A percentile compares a stretch with the other conserved stretches of the same genome.
Conservation (phyloP, 257 asterid genomes). For the Nicotiana undulata region DNA sequence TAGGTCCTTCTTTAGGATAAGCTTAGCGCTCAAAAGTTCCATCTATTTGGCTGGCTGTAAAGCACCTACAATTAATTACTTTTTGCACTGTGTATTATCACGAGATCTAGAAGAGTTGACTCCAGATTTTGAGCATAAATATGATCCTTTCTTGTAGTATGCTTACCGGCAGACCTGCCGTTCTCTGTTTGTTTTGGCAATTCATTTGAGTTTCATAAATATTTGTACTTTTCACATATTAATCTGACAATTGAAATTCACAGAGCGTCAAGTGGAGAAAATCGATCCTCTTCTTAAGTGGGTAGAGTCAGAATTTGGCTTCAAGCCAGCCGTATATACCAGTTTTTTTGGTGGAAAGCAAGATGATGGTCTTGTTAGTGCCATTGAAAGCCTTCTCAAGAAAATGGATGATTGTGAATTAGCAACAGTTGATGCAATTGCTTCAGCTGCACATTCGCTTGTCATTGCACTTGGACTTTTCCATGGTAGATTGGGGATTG, state of each 20-base stretch:
- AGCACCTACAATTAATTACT: not conserved
- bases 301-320: conserved; percentile 83
- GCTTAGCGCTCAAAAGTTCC: not conserved
- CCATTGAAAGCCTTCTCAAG: conserved; percentile 56
- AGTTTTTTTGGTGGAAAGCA: conserved; percentile 89
- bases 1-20: not conserved
- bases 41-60: not conserved
- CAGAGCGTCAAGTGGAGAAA: conserved; percentile 83
- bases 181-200: not conserved
- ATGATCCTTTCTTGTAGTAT: not conserved
- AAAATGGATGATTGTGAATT: conserved; percentile 60
- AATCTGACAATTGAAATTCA: conserved; percentile 1
- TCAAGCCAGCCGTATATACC: conserved; percentile 57
- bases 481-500: conserved; percentile 55
- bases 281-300: conserved; percentile 68
- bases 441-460: conserved; percentile 86
- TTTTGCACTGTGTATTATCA: not conserved
- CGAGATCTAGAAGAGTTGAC: not conserved
- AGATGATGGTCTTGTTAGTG: conserved; percentile 53
- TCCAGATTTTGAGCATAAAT: not conserved
- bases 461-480: conserved; percentile 60
- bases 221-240: not conserved
- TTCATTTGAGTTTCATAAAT: not conserved
- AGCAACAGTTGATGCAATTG: conserved; percentile 80
- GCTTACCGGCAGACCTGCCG: not conserved